Conservation (phyloP, 768 basidiomycete species). For the Butyriboletus loyo region DNA sequence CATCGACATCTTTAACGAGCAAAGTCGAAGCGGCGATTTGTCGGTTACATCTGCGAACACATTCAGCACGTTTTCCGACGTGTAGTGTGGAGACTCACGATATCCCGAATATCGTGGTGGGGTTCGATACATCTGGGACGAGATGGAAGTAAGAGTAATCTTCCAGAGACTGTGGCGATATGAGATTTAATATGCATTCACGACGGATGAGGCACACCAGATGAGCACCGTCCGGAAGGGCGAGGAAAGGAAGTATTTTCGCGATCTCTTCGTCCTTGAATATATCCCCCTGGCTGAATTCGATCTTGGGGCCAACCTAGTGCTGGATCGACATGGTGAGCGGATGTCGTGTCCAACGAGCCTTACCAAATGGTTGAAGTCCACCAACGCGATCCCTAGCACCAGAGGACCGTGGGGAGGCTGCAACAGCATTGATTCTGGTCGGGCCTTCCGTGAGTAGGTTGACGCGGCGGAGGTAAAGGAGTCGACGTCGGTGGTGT, state of each 20-base stretch:
- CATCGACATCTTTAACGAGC: conserved; percentile 74
- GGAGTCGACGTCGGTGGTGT: conserved; percentile 51
- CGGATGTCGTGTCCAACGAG: not conserved
- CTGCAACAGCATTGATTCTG: conserved; percentile 72
- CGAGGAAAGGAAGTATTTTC: conserved; percentile 89
- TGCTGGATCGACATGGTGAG: conserved; percentile 13
- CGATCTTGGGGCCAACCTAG: conserved; percentile 90
- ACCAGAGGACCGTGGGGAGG: conserved; percentile 57
- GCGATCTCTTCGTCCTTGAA: conserved; percentile 83
- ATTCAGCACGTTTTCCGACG: not conserved
- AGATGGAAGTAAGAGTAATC: conserved; percentile 98
- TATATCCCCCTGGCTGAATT: conserved; percentile 75
- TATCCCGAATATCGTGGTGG: conserved; percentile 91
- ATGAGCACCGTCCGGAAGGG: conserved; percentile 96
- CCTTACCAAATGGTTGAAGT: conserved; percentile 89
- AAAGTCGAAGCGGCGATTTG: conserved; percentile 83
- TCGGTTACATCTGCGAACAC: conserved; percentile 74
- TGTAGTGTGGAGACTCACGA: conserved; percentile 48
- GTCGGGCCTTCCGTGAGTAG: conserved; percentile 62
- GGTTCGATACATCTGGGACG: conserved; percentile 65
- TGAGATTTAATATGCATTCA: conserved; percentile 9
- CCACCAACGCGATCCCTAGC: conserved; percentile 87
- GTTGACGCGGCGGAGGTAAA: conserved; percentile 60
- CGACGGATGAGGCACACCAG: conserved; percentile 44
- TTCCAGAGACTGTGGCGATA: conserved; percentile 41